A percentile compares a stretch with the other conserved stretches of the same genome.
phyloP scores from a whole-genome alignment of 1,284 basidiomycete genomes.

The Apiotrichum laibachii region DNA sequence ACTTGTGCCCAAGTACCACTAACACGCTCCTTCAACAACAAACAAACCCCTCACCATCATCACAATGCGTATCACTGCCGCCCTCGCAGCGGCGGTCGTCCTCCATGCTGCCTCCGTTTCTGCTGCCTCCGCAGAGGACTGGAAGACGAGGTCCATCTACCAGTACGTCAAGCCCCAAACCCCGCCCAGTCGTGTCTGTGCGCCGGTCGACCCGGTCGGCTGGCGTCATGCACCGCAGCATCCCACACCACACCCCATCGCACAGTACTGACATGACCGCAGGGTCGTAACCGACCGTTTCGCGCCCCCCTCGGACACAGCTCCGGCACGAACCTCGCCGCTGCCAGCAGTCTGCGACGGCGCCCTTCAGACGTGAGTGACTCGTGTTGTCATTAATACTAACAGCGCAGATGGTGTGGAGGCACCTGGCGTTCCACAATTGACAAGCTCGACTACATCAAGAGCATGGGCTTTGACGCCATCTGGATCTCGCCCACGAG shows the following conservation, averaged over 20 bases:
- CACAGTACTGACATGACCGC: conserved; percentile 3
- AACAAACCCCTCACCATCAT: too few species aligned
- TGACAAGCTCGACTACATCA: conserved; percentile 72
- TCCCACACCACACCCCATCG: not conserved
- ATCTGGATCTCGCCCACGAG: conserved; percentile 54
- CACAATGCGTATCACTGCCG: conserved; percentile 7
- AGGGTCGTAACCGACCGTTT: conserved; percentile 74
- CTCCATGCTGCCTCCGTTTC: conserved; percentile 20
- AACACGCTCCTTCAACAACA: too few species aligned
- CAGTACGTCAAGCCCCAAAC: conserved; percentile 38
- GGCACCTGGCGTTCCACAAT: conserved; percentile 73
- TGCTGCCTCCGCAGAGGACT: conserved; percentile 45
- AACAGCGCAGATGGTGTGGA: conserved; percentile 60
- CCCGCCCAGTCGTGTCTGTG: not conserved
- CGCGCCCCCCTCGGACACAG: conserved; percentile 59
- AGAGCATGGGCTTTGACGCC: conserved; percentile 71
- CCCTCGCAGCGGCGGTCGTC: conserved; percentile 7
- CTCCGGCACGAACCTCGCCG: conserved; percentile 56
- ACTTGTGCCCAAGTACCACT: too few species aligned
- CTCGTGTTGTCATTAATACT: conserved; percentile 45
- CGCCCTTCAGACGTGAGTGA: conserved; percentile 26
- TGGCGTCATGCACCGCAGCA: not conserved
- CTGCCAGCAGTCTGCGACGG: conserved; percentile 36
- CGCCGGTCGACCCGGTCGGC: not conserved
- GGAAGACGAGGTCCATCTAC: conserved; percentile 50